These are phyloP conservation scores for Hortiboletus flavorubellus DNA, from an alignment of 768 basidiomycete species.

Conservation along the genomic window DNA sequence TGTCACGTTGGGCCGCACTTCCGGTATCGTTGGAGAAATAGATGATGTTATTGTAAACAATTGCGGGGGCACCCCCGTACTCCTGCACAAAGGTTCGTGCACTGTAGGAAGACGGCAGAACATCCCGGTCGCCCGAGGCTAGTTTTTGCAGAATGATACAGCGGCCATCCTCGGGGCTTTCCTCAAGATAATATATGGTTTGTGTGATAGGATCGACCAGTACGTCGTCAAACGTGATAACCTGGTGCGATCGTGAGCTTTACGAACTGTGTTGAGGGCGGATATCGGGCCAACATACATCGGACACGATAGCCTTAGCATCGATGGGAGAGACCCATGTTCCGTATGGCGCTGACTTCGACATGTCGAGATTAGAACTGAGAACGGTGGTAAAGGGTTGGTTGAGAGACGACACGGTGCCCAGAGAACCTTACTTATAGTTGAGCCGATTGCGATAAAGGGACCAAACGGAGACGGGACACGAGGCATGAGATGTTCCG, in stretches of 20 bases:
- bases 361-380: neutral
- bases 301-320: slow-evolving; percentile 44
- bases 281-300: slow-evolving; percentile 21
- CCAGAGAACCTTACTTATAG: neutral
- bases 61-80: slow-evolving; percentile 64
- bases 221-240: slow-evolving; percentile 38
- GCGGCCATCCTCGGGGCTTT: slow-evolving; percentile 46
- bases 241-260: slow-evolving; percentile 9
- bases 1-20: slow-evolving; percentile 22
- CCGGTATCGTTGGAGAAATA: slow-evolving; percentile 56
- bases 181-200: slow-evolving; percentile 54
- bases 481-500: neutral
- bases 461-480: neutral
- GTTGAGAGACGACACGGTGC: neutral
- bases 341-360: slow-evolving; percentile 47
- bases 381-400: neutral
- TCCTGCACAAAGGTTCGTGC: slow-evolving; percentile 57
- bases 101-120: slow-evolving; percentile 52
- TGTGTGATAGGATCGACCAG: slow-evolving; percentile 50
- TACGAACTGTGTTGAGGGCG: too few species aligned
- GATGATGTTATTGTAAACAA: slow-evolving; percentile 42
- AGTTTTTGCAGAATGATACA: slow-evolving; percentile 49
- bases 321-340: slow-evolving; percentile 58
- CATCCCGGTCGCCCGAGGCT: slow-evolving; percentile 34
- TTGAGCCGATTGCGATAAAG: neutral